Percentiles rank a stretch among this genome's conserved stretches.
These are phyloP conservation scores for Paraphaeosphaeria sporulosa DNA, from an alignment of 2,329 filamentous ascomycete genomes.

Conservation along the genomic window DNA sequence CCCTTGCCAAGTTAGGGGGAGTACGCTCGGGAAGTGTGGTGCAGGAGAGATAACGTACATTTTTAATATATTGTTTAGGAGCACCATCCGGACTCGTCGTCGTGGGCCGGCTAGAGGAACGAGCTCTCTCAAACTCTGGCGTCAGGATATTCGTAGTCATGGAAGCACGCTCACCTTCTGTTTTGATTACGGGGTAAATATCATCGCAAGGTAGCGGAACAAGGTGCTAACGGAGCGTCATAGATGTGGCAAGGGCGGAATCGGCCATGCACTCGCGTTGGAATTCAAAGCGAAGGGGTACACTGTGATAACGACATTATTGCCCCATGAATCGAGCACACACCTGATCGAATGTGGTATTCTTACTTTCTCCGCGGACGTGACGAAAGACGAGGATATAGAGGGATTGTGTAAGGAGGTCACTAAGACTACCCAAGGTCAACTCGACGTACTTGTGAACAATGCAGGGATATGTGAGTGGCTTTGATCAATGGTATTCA, in stretches of 20 bases:
- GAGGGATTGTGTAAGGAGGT: slow-evolving; percentile 4
- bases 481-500: too few relatives aligned
- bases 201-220: too few relatives aligned
- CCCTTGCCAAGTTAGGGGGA: too few relatives aligned
- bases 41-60: too few relatives aligned
- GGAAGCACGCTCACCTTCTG: neutral
- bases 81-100: too few relatives aligned
- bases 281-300: slow-evolving; percentile 11
- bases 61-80: too few relatives aligned
- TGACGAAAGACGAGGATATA: slow-evolving; percentile 11
- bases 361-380: slow-evolving; percentile 5
- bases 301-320: slow-evolving; percentile 10
- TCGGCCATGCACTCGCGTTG: slow-evolving; percentile 15
- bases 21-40: too few relatives aligned
- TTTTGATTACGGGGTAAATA: slow-evolving; percentile 5
- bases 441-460: slow-evolving; percentile 16
- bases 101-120: too few relatives aligned
- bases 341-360: slow-evolving; percentile 11
- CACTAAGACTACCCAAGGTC: slow-evolving; percentile 1
- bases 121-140: too few relatives aligned
- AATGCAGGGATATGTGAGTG: slow-evolving; percentile 8
- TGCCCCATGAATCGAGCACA: slow-evolving; percentile 6
- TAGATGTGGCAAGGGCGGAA: slow-evolving; percentile 15
- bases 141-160: neutral
- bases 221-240: too few relatives aligned